Evolutionary conservation across 2,329 filamentous ascomycete genomes (phyloP).

Genomic region (Neurospora crassa): DNA sequence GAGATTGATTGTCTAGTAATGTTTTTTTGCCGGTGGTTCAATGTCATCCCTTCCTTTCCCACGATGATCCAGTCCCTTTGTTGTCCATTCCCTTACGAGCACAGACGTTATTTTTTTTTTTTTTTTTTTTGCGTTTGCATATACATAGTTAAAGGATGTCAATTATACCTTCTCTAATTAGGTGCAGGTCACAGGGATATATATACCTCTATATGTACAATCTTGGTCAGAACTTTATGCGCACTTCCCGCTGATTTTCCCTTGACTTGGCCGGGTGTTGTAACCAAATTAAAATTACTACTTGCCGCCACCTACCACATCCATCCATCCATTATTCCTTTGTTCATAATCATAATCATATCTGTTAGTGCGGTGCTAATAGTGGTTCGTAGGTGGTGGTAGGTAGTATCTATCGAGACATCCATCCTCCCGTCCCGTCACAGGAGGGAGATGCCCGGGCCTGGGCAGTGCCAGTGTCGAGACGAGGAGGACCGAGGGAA

Average conservation of each 20-base stretch:
- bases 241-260: background rate
- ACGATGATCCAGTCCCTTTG: too few species aligned
- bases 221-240: background rate
- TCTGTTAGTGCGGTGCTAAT: background rate
- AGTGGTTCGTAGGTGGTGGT: background rate
- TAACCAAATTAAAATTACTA: background rate
- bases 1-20: too few species aligned
- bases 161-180: background rate
- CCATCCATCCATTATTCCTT: background rate
- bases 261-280: background rate
- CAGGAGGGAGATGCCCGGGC: too few species aligned
- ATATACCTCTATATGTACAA: background rate
- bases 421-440: background rate
- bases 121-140: background rate
- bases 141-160: too few species aligned
- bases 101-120: too few species aligned
- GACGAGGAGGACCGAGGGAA: background rate
- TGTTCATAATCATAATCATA: background rate
- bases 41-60: too few species aligned
- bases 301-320: background rate
- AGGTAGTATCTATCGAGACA: background rate
- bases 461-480: background rate
- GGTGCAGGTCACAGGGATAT: background rate
- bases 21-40: too few species aligned
- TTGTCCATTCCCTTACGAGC: background rate